Percentiles rank a stretch among this genome's conserved stretches.
These are phyloP conservation scores for Zymoseptoria passerinii DNA, from an alignment of 2,329 filamentous ascomycete species.

Conservation along the genomic window DNA sequence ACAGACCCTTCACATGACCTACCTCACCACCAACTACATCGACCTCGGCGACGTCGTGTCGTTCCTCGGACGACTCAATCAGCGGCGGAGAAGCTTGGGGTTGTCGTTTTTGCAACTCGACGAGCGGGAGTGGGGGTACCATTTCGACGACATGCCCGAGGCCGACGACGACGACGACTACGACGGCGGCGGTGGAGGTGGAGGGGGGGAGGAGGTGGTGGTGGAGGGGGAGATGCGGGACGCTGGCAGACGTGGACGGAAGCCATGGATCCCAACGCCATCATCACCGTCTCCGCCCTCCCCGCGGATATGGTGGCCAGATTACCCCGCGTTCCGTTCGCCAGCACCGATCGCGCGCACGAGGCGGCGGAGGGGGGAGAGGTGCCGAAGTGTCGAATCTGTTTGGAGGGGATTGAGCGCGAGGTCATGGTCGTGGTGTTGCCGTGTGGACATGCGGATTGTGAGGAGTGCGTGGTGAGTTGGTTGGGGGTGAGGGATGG, in stretches of 20 bases:
- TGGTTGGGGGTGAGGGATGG: conserved; percentile 18
- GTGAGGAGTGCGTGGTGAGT: conserved; percentile 15
- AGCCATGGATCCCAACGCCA: conserved; percentile 19
- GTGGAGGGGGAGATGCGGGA: conserved; percentile 3
- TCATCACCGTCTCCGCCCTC: conserved; percentile 7
- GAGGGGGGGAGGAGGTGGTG: conserved; percentile 5
- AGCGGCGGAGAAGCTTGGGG: conserved; percentile 10
- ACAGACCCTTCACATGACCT: conserved; percentile 14
- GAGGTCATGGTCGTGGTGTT: conserved; percentile 13
- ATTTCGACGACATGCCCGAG: conserved; percentile 19
- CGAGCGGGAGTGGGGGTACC: conserved; percentile 22
- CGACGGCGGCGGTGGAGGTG: conserved; percentile 9
- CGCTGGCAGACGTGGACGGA: conserved; percentile 19
- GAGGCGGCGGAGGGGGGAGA: neutral
- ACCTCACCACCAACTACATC: conserved; percentile 3
- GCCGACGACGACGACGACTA: conserved; percentile 17
- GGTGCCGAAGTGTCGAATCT: conserved; percentile 12
- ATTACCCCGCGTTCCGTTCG: conserved; percentile 12
- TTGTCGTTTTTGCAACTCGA: conserved; percentile 22
- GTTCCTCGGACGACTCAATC: conserved; percentile 11
- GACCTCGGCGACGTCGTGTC: conserved; percentile 11
- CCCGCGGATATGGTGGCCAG: conserved; percentile 14
- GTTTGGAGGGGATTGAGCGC: conserved; percentile 10
- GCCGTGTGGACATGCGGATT: conserved; percentile 17
- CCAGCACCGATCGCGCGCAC: neutral